Conservation (phyloP, 768 basidiomycete species). For the Royoungia palumana region DNA sequence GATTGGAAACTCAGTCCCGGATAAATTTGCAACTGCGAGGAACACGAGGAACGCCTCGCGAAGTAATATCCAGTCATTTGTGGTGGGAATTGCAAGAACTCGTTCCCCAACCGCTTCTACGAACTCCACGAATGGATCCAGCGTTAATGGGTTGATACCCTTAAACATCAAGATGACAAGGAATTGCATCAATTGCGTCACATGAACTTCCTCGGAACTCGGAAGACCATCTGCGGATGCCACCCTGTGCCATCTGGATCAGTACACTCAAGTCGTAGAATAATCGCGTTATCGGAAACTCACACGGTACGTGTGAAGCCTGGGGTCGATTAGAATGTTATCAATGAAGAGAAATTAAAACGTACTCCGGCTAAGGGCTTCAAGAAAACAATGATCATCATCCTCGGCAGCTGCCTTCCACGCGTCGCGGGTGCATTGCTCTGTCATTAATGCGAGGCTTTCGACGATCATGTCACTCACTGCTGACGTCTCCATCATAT, state of each 20-base stretch:
- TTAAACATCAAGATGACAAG: constrained; percentile 20
- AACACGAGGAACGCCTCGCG: constrained; percentile 36
- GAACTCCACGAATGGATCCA: constrained; percentile 8
- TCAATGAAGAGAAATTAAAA: neutral
- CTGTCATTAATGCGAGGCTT: constrained; percentile 12
- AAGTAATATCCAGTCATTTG: constrained; percentile 20
- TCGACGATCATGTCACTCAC: constrained; percentile 20
- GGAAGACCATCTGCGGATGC: constrained; percentile 7
- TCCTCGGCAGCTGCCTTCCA: constrained; percentile 22
- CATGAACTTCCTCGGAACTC: constrained; percentile 1
- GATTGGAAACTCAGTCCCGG: constrained; percentile 7
- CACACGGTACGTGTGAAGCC: constrained; percentile 18
- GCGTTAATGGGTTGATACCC: constrained; percentile 8
- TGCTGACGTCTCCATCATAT: constrained; percentile 3
- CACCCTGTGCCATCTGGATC: constrained; percentile 9
- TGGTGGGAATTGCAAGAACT: constrained; percentile 10
- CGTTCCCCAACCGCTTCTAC: constrained; percentile 13
- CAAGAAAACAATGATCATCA: constrained; percentile 5
- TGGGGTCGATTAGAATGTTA: constrained; percentile 8
- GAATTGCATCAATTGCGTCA: constrained; percentile 26
- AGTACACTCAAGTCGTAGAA: neutral
- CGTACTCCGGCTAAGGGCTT: constrained; percentile 20
- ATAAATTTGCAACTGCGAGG: constrained; percentile 26
- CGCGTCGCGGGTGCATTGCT: constrained; percentile 15
- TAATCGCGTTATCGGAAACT: neutral